Evolutionary conservation across 2,329 filamentous ascomycete genomes (phyloP).

Genomic region (Hymenoscyphus fructigenus): DNA sequence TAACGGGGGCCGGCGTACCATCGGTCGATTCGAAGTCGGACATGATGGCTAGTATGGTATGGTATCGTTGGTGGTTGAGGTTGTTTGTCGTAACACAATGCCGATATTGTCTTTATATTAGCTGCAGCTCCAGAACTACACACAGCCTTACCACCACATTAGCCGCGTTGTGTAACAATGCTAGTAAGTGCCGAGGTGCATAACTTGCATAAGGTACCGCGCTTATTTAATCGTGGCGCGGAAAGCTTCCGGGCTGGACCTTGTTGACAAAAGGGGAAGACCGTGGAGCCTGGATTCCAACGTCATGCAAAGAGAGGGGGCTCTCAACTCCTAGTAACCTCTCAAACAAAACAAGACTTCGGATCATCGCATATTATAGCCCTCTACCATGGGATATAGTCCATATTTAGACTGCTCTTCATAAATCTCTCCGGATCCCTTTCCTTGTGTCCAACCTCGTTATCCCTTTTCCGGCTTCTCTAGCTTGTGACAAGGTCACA

Average conservation of each 20-base stretch:
- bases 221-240: neutral
- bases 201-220: neutral
- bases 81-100: conserved; percentile 5
- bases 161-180: neutral
- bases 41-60: conserved; percentile 21
- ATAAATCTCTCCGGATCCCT: no score
- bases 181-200: neutral
- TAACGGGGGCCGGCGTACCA: conserved; percentile 21
- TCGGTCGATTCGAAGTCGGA: conserved; percentile 32
- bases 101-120: neutral
- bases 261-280: no score
- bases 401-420: neutral
- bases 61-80: conserved; percentile 7
- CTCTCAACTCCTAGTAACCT: neutral
- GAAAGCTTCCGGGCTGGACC: neutral
- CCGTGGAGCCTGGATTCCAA: neutral
- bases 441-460: no score
- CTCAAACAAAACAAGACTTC: neutral
- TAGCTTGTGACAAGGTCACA: no score
- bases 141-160: neutral
- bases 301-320: neutral
- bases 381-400: neutral
- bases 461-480: no score
- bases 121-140: neutral
- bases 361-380: neutral